These are phyloP conservation scores for Byssochlamys sp. DNA, from an alignment of 2,329 filamentous ascomycete species.

Conservation along the genomic window DNA sequence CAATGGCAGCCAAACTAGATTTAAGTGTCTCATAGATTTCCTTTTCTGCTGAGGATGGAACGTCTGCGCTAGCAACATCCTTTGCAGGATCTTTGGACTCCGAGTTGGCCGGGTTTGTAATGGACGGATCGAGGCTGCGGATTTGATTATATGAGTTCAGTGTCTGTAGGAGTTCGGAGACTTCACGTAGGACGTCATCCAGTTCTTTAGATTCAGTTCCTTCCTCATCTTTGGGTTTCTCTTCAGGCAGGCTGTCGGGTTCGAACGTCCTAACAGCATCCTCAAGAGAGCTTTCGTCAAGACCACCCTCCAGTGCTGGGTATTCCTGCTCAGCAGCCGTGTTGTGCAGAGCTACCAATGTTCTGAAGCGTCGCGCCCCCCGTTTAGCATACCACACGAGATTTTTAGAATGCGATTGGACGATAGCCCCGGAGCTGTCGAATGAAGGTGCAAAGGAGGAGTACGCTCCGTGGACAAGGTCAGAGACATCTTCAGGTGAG, in stretches of 20 bases:
- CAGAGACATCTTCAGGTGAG: slow-evolving; percentile 23
- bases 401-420: slow-evolving; percentile 34
- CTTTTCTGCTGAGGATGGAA: slow-evolving; percentile 48
- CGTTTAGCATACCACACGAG: slow-evolving; percentile 39
- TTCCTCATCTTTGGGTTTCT: slow-evolving; percentile 17
- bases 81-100: slow-evolving; percentile 16
- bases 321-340: slow-evolving; percentile 9
- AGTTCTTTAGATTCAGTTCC: slow-evolving; percentile 35
- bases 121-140: slow-evolving; percentile 39
- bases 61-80: slow-evolving; percentile 35
- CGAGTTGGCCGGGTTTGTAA: slow-evolving; percentile 21
- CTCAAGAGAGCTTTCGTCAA: slow-evolving; percentile 32
- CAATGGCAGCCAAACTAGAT: slow-evolving; percentile 62
- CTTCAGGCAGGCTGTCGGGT: slow-evolving; percentile 24
- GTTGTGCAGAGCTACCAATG: slow-evolving; percentile 22
- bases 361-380: slow-evolving; percentile 29
- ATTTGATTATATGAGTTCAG: slow-evolving; percentile 54
- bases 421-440: slow-evolving; percentile 35
- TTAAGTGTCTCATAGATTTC: slow-evolving; percentile 63
- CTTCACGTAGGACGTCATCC: slow-evolving; percentile 45
- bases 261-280: slow-evolving; percentile 35
- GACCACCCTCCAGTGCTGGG: slow-evolving; percentile 17
- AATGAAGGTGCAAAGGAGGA: slow-evolving; percentile 41
- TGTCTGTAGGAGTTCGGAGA: slow-evolving; percentile 53
- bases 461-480: slow-evolving; percentile 35